Percentiles rank a stretch among this genome's conserved stretches.
Evolutionary conservation across 208 protist genomes (phyloP).

Genomic region (Wallacemonas sp.): DNA sequence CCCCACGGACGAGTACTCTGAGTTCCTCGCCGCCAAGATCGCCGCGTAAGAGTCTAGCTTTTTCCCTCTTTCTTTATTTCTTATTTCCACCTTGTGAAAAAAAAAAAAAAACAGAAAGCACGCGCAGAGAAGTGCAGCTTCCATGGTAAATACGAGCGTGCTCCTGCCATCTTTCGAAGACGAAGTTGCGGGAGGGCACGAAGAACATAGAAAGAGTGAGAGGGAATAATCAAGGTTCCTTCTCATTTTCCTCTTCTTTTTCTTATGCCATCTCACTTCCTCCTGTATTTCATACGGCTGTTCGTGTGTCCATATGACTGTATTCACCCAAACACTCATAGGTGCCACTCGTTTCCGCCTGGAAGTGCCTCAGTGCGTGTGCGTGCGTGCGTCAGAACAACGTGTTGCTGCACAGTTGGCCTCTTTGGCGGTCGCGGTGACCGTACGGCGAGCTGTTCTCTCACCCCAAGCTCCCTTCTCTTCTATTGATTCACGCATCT

Average conservation of each 20-base stretch:
- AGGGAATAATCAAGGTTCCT: too few relatives aligned
- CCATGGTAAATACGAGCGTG: neutral
- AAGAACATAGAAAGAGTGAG: too few relatives aligned
- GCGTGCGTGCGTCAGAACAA: too few relatives aligned
- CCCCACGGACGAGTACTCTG: constrained; percentile 93
- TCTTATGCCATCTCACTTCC: too few relatives aligned
- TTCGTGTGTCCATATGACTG: too few relatives aligned
- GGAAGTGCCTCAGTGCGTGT: too few relatives aligned
- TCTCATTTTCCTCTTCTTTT: too few relatives aligned
- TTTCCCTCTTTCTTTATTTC: constrained; percentile 24
- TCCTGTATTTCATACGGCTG: too few relatives aligned
- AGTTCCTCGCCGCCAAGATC: constrained; percentile 69
- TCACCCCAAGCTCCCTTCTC: neutral
- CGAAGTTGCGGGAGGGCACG: too few relatives aligned
- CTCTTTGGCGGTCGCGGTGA: neutral
- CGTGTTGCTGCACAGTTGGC: neutral
- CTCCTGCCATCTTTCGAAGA: too few relatives aligned
- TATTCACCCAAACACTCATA: too few relatives aligned
- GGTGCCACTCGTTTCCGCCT: too few relatives aligned
- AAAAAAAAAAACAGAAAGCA: constrained; percentile 4
- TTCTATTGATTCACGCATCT: neutral
- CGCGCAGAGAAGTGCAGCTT: neutral
- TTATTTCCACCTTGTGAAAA: constrained; percentile 4
- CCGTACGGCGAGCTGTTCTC: neutral
- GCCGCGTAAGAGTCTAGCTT: constrained; percentile 28